These are phyloP conservation scores for Penicillium sp. DNA, from an alignment of 2,329 filamentous ascomycete genomes.

Conservation along the genomic window DNA sequence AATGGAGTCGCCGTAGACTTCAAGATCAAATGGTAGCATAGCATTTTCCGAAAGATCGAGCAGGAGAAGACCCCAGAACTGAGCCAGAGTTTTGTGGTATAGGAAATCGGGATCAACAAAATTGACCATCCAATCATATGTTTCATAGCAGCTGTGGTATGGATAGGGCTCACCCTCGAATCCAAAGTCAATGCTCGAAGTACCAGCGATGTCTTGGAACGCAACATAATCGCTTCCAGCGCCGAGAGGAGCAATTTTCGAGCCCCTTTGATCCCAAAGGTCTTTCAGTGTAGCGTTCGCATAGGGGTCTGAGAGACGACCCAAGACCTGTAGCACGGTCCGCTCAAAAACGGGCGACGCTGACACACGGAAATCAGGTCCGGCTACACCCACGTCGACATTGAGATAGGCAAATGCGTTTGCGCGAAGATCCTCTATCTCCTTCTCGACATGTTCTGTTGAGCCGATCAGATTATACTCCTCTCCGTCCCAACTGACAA, in stretches of 20 bases:
- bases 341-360: slow-evolving; percentile 78
- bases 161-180: slow-evolving; percentile 70
- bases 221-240: slow-evolving; percentile 80
- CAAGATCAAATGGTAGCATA: slow-evolving; percentile 77
- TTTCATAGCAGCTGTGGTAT: slow-evolving; percentile 84
- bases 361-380: slow-evolving; percentile 70
- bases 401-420: slow-evolving; percentile 88
- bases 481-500: slow-evolving; percentile 92
- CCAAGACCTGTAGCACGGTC: slow-evolving; percentile 69
- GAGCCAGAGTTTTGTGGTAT: slow-evolving; percentile 75
- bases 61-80: slow-evolving; percentile 78
- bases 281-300: slow-evolving; percentile 70
- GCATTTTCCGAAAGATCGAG: slow-evolving; percentile 80
- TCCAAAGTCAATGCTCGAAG: slow-evolving; percentile 79
- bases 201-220: slow-evolving; percentile 89
- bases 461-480: slow-evolving; percentile 93
- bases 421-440: slow-evolving; percentile 68
- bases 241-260: slow-evolving; percentile 66
- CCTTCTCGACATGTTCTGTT: slow-evolving; percentile 90
- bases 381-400: slow-evolving; percentile 78
- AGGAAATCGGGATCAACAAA: slow-evolving; percentile 78
- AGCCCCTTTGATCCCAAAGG: slow-evolving; percentile 66
- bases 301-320: slow-evolving; percentile 70
- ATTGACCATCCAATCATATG: slow-evolving; percentile 77
- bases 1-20: slow-evolving; percentile 67